Base-by-base conservation (phyloP, 1,139 yeast species). In the Geotrichum reessii region DNA sequence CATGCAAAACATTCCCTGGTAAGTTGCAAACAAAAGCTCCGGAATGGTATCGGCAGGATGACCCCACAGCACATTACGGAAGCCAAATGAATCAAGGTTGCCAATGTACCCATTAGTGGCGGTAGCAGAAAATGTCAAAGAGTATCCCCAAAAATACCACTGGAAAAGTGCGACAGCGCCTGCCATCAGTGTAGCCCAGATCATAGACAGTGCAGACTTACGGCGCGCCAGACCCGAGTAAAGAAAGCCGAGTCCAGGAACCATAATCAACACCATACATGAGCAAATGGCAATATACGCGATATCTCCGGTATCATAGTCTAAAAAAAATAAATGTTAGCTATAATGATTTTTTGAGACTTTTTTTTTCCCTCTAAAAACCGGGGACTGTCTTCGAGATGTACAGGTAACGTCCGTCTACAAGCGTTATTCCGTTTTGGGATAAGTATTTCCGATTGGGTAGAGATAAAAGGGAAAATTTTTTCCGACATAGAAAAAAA, bases 61-160 rank as follows among this genome's bases (percentile, higher is more conserved):
- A 50, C 76, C 80, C 8, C 85, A 89, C 55, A 87, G 77, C 14
- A 87, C 81, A 69, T 87, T 80, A 68, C 86, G 81, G 69, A 90
- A 83, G 3, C 97, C 98, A 71, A 92, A 89, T 55, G 84, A 80
- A 66, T 84, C 84, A 66, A 93, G 74, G 71, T 92, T 85, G 3
- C 99, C 99, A 66, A 93, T 92, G 71, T 84, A 93, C 48, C 86
- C 84, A 72, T 91, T 90, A 47, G 85, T 75, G 1, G 96, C 90
- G 0, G 87, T 81, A 17, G 78, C 69, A 0, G 93, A 84, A 68
- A 93, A 91, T 2, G 98, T 95, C 53, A 93, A 75, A 0, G 97
- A 89, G 71, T 89, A 93, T 25, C 98, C 98, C 98, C 98, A 93
- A 70, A 93, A 90, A 73, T 91, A 93, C 98, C 98, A 93, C 71